Evolutionary conservation across 371 early-diverging fungal genomes (phyloP), one percentile per base, ranked within the genome.

Genomic region (Funneliformis caledonium): DNA sequence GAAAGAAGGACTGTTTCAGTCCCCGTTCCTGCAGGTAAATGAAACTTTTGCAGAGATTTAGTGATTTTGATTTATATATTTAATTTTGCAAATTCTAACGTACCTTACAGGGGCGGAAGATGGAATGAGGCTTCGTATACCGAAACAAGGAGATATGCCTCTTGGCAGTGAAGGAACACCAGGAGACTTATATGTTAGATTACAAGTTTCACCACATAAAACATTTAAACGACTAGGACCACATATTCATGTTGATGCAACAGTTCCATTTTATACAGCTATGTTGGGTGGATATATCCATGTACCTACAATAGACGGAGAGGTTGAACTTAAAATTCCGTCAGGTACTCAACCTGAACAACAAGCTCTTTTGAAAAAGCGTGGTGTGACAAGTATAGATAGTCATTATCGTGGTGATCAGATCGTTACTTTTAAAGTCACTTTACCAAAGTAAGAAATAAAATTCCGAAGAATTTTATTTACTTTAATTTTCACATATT

Each of bases 291-390:
- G 98, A 70, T 87, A 86, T 6, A 84, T 97, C 26, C 89, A 91
- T 6, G 91, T 98, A 56, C 97, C 97, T 4, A 97, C 97, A 9
- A 88, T 97, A 11, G 96, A 96, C 82, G 97, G 98, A 61, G 95
- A 96, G 81, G 96, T 97, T 1, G 98, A 98, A 75, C 85, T 98
- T 59, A 93, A 90, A 78, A 84, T 98, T 26, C 93, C 92, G 7
- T 83, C 93, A 10, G 97, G 97, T 42, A 92, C 94, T 9, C 98
- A 98, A 82, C 96, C 97, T 1, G 94, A 92, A 37, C 97, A 97
- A 31, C 89, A 89, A 70, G 91, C 93, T 59, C 86, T 92, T 19
- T 84, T 98, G 82, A 88, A 93, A 72, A 88, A 88, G 26, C 91
- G 95, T 33, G 98, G 98, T 74, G 90, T 94, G 19, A 85, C 87